Evolutionary conservation across 1,139 yeast species (phyloP).

Genomic region (Suhomyces bokatorum): DNA sequence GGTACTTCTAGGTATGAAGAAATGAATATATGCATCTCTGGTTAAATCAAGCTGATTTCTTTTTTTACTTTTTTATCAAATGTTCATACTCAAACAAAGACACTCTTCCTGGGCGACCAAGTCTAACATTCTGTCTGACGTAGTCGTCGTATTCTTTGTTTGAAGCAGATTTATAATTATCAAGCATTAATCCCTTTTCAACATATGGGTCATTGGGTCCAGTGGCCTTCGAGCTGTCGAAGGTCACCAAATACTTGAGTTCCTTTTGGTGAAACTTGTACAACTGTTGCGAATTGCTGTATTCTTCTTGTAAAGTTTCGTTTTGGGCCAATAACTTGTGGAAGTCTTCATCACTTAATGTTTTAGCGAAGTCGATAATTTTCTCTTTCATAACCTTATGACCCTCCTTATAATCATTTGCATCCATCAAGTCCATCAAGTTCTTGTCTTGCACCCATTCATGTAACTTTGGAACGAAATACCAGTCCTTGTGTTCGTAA

Average conservation of each 20-base stretch:
- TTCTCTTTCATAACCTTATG: slow-evolving; percentile 15
- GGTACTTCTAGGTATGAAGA: neutral
- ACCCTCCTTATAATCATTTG: slow-evolving; percentile 12
- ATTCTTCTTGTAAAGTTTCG: slow-evolving; percentile 37
- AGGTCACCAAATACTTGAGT: slow-evolving; percentile 24
- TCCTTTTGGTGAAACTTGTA: slow-evolving; percentile 40
- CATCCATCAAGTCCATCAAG: slow-evolving; percentile 8
- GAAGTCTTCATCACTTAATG: slow-evolving; percentile 28
- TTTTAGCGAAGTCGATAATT: slow-evolving; percentile 12
- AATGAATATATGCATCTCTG: neutral
- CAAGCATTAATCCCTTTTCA: slow-evolving; percentile 10
- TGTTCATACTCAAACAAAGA: slow-evolving; percentile 26
- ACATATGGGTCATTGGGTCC: slow-evolving; percentile 18
- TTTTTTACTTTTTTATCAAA: neutral
- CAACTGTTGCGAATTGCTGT: slow-evolving; percentile 37
- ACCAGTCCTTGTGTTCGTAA: slow-evolving; percentile 26
- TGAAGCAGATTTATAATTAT: slow-evolving; percentile 6
- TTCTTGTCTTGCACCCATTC: slow-evolving; percentile 26
- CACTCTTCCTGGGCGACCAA: slow-evolving; percentile 26
- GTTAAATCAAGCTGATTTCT: neutral
- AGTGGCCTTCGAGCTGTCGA: slow-evolving; percentile 18
- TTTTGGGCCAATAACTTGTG: slow-evolving; percentile 33
- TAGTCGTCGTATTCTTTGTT: slow-evolving; percentile 18
- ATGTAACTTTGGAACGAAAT: slow-evolving; percentile 29
- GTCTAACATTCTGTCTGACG: slow-evolving; percentile 21